These are phyloP conservation scores for Syncephalastrum monosporum DNA, from an alignment of 371 early-diverging fungal genomes.

Conservation along the genomic window DNA sequence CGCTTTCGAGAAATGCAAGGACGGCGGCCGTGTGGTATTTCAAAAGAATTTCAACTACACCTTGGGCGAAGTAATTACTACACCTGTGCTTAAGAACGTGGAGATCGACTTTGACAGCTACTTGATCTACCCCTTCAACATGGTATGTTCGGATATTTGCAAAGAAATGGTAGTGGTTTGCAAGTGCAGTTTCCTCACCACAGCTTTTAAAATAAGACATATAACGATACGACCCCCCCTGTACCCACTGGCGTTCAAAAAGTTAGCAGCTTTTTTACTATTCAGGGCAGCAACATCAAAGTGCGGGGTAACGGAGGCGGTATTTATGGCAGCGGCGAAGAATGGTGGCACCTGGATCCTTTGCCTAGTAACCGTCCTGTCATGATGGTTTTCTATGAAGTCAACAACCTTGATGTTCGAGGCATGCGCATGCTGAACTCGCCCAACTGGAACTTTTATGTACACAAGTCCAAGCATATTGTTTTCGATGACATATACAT, in stretches of 20 bases:
- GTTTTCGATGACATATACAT: slow-evolving; percentile 19
- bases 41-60: slow-evolving; percentile 8
- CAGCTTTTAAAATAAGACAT: neutral
- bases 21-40: slow-evolving; percentile 17
- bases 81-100: slow-evolving; percentile 11
- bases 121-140: slow-evolving; percentile 13
- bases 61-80: slow-evolving; percentile 10
- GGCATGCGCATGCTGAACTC: slow-evolving; percentile 15
- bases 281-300: slow-evolving; percentile 17
- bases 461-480: slow-evolving; percentile 17
- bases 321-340: slow-evolving; percentile 14
- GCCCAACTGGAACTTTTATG: slow-evolving; percentile 21
- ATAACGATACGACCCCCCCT: slow-evolving; percentile 14
- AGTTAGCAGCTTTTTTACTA: slow-evolving; percentile 15
- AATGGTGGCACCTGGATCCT: slow-evolving; percentile 18
- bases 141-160: slow-evolving; percentile 1
- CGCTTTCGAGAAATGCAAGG: slow-evolving; percentile 17
- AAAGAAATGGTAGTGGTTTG: no score
- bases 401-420: slow-evolving; percentile 11
- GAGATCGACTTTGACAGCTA: slow-evolving; percentile 11
- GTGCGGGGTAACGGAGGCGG: slow-evolving; percentile 17
- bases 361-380: slow-evolving; percentile 19
- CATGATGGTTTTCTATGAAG: slow-evolving; percentile 19
- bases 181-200: neutral
- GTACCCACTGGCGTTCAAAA: slow-evolving; percentile 14